Conservation (phyloP, 2,329 filamentous ascomycete species). For the Alternaria burnsii region DNA sequence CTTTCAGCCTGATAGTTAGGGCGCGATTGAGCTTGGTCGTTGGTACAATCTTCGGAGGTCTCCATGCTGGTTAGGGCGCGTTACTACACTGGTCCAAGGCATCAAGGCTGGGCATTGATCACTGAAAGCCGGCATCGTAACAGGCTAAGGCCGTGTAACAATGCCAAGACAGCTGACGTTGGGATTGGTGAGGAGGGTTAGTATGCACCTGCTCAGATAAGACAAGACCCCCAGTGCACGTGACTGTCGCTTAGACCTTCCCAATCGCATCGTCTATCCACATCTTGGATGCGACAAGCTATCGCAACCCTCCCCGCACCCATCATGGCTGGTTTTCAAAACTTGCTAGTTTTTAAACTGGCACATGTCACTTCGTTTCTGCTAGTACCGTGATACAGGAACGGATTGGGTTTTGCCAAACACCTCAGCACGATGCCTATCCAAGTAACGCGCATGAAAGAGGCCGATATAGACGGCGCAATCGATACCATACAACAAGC, state of each 20-base stretch:
- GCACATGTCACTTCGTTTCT: neutral
- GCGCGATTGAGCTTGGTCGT: neutral
- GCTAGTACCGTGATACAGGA: slow-evolving; percentile 1
- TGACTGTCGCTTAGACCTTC: slow-evolving; percentile 13
- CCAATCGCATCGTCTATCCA: slow-evolving; percentile 7
- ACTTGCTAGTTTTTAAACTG: neutral
- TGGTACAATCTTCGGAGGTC: neutral
- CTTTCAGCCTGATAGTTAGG: neutral
- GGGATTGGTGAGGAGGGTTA: neutral
- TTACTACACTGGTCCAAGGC: neutral
- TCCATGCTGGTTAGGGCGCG: neutral
- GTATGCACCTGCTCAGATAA: neutral
- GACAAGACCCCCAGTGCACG: slow-evolving; percentile 7
- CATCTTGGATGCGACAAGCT: slow-evolving; percentile 9
- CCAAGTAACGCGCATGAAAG: slow-evolving; percentile 63
- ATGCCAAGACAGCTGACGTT: neutral
- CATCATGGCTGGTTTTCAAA: slow-evolving; percentile 19
- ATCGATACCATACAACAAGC: slow-evolving; percentile 72
- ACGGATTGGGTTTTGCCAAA: neutral
- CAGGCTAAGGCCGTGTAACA: neutral
- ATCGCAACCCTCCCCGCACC: slow-evolving; percentile 18
- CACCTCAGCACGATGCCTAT: slow-evolving; percentile 52
- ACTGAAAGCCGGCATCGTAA: neutral
- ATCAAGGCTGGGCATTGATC: neutral
- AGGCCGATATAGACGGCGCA: slow-evolving; percentile 69